Base-by-base conservation (phyloP, 176 grass and related monocot genomes). In the Hordeum marinum region DNA sequence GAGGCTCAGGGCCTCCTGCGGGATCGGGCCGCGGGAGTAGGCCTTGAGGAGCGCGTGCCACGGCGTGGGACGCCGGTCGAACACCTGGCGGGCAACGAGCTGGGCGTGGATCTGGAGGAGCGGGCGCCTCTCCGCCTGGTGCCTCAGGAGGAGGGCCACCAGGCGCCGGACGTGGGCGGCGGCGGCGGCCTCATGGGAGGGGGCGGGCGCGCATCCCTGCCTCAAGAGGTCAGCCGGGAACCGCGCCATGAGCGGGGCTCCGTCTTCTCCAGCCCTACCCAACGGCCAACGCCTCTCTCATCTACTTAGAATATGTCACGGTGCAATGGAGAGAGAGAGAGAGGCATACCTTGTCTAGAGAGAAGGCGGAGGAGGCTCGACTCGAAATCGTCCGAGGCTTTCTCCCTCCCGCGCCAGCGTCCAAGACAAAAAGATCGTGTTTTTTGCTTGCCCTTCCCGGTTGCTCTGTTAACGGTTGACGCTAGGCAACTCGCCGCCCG, bases 11-110 rank as follows among this genome's bases (percentile, higher is more conserved):
- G 93, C 83, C 18, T 95, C 93, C 42, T 61, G 64, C 0, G 83
- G 93, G 61, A 76, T 79, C 17, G 83, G 86, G 26, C 88, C 93
- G 60, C 77, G 80, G 12, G 93, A 83, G 80, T 92, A 95, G 83
- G 84, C 79, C 52, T 91, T 90, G 63, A 92, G 86, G 24, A 92
- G 71, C 39, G 70, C 26, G 77, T 88, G 91, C 93, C 88, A 92
- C 4, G 87, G 70, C 39, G 72, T 68, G 63, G 79, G 52, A 39
- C 77, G 52, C n/a, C 36, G 73, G 61, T 88, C 85, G 71, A 90
- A 85, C 82, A 84, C 80, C 76, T 88, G 77, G 83, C 79, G 88
- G 50, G 88, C 87, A 35, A 88, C 0, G 60, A 95, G 80, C 46
- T 86, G 39, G 72, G 88, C 24, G 77, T 92, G 93, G 70, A 95